Evolutionary conservation across 306 rosid species (phyloP).

Genomic region (Dalbergia oliveri): DNA sequence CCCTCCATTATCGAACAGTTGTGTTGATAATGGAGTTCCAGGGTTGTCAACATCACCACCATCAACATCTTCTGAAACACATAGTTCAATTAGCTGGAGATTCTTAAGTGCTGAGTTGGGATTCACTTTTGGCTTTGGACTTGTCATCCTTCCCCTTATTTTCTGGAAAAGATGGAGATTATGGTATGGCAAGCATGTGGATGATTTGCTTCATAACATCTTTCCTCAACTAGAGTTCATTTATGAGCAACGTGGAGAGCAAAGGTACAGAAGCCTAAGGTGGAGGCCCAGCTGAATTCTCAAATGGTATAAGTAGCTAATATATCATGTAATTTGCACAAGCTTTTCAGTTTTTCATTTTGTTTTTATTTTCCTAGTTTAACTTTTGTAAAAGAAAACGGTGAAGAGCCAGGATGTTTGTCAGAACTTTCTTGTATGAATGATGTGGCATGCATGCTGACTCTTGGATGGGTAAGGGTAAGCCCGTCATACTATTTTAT

Average conservation of each 20-base stretch:
- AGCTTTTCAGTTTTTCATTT: background rate
- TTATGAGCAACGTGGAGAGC: background rate
- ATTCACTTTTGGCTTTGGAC: conserved; percentile 7
- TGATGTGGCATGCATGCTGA: too few species aligned
- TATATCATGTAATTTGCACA: background rate
- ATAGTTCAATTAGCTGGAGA: background rate
- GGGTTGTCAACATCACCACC: too few species aligned
- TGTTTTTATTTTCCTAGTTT: too few species aligned
- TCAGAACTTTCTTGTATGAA: too few species aligned
- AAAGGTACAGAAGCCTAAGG: background rate
- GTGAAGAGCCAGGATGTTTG: too few species aligned
- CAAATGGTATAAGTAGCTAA: background rate
- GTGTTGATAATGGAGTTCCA: background rate
- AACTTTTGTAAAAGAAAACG: too few species aligned
- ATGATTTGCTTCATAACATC: background rate
- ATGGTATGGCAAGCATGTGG: background rate
- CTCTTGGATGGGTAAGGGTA: too few species aligned
- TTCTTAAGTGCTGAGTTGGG: conserved; percentile 5
- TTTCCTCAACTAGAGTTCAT: background rate
- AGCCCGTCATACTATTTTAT: too few species aligned
- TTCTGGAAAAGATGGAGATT: background rate
- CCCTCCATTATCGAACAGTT: background rate
- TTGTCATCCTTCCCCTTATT: background rate
- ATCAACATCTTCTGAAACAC: background rate
- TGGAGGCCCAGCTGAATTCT: background rate